These are phyloP conservation scores for Collybiopsis confluens DNA, from an alignment of 768 basidiomycete species.

Conservation along the genomic window DNA sequence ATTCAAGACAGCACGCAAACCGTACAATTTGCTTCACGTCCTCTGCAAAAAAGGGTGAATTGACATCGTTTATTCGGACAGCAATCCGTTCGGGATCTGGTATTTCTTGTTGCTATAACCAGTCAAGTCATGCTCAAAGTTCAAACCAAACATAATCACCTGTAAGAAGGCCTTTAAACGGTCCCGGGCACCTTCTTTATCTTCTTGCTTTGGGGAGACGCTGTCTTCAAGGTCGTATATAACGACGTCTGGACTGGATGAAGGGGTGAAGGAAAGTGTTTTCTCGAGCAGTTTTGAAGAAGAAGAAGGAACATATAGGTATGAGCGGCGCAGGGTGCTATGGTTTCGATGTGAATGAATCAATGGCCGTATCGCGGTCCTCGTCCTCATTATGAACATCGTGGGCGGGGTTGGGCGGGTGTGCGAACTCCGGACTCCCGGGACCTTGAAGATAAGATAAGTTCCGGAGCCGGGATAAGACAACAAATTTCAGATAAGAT, in stretches of 20 bases:
- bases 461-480: too few relatives aligned
- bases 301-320: conserved; percentile 79
- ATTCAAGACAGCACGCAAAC: conserved; percentile 2
- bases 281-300: conserved; percentile 81
- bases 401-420: too few relatives aligned
- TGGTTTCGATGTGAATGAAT: not conserved
- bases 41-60: conserved; percentile 59
- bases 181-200: conserved; percentile 56
- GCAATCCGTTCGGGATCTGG: conserved; percentile 52
- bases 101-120: conserved; percentile 25
- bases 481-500: too few relatives aligned
- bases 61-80: conserved; percentile 66
- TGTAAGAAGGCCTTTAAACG: conserved; percentile 52
- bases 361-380: too few relatives aligned
- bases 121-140: not conserved
- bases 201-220: conserved; percentile 59
- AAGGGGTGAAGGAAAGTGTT: conserved; percentile 51
- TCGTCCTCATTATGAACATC: too few relatives aligned
- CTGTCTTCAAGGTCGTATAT: conserved; percentile 92
- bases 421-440: too few relatives aligned
- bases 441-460: too few relatives aligned
- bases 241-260: conserved; percentile 47
- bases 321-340: conserved; percentile 42
- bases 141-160: conserved; percentile 29
- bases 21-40: conserved; percentile 63